Base-by-base conservation (phyloP, 768 basidiomycete species). In the Pleurotus eryngii region DNA sequence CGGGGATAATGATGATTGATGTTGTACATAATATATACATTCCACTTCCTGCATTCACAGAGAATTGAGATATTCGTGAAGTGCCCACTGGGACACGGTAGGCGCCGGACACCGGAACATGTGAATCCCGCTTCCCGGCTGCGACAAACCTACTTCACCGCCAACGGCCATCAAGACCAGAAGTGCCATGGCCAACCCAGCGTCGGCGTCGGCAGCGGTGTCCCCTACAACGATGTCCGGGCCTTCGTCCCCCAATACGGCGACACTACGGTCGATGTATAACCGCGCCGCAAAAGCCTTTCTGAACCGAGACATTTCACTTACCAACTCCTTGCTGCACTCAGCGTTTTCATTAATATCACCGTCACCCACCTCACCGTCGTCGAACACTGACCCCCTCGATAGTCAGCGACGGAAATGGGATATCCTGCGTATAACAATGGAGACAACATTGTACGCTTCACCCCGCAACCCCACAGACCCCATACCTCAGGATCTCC, bases 391-490 rank as follows among this genome's bases (percentile, higher is more conserved):
- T 5, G 84, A 85, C 58, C 47, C 63, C 3, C 74, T 83, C 3
- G 74, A 78, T 56, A 72, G 79, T 18, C 74, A 84, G 59, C 83
- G 91, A 15, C 77, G 85, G 56, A 92, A 92, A 73, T 94, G 92
- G 92, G 91, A 94, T 64, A 84, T 94, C 56, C 83, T 94, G 5
- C 81, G 92, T 22, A 87, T 94, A 60, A 93, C 90, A 0, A 79
- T 92, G 55, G 90, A 93, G 67, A 83, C 86, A 1, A 90, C 86
- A 0, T 71, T 89, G 24, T 90, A 88, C 64, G 68, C 82, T 12
- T 79, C 87, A 0, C 81, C 83, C 1, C 80, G 84, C 17, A 51
- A 71, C 1, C 67, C 76, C 45, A 24, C 55, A 27, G 58, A 62
- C 22, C 61, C 64, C 7, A 68, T 89, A 12, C 87, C 89, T 0